Percentiles rank a stretch among this genome's conserved stretches.
Evolutionary conservation across 2,329 filamentous ascomycete species (phyloP).

Genomic region (Achaetomium macrosporum): DNA sequence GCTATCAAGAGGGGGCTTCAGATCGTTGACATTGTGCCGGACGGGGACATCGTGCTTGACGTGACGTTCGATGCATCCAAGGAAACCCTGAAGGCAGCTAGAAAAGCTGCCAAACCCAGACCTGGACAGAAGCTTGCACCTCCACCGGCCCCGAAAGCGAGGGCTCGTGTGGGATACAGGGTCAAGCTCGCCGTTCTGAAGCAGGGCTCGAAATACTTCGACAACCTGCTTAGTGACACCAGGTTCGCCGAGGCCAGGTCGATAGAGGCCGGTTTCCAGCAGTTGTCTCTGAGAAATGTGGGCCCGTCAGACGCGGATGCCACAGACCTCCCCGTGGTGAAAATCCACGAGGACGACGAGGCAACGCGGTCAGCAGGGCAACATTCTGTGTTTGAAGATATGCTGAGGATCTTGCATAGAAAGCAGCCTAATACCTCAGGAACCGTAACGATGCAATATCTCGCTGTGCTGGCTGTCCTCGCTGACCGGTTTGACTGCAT

Average conservation of each 20-base stretch:
- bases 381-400: slow-evolving; percentile 59
- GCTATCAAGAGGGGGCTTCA: slow-evolving; percentile 16
- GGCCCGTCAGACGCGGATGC: slow-evolving; percentile 41
- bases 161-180: slow-evolving; percentile 47
- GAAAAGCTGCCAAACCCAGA: slow-evolving; percentile 34
- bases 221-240: slow-evolving; percentile 56
- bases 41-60: slow-evolving; percentile 61
- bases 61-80: slow-evolving; percentile 58
- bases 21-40: slow-evolving; percentile 46
- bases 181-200: slow-evolving; percentile 53
- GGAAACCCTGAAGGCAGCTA: slow-evolving; percentile 42
- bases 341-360: slow-evolving; percentile 62
- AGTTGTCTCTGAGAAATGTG: slow-evolving; percentile 42
- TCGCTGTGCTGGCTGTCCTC: slow-evolving; percentile 62
- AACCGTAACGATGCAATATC: slow-evolving; percentile 51
- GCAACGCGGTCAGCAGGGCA: slow-evolving; percentile 56
- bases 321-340: slow-evolving; percentile 55
- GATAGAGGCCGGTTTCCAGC: slow-evolving; percentile 46
- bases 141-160: slow-evolving; percentile 28
- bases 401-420: slow-evolving; percentile 61
- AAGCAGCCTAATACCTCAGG: slow-evolving; percentile 41
- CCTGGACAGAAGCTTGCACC: slow-evolving; percentile 17
- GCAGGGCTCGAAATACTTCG: slow-evolving; percentile 63
- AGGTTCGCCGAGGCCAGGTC: slow-evolving; percentile 58
- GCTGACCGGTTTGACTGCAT: slow-evolving; percentile 69